Conservation (phyloP, 129 eudicot species). For the Mikania micrantha region DNA sequence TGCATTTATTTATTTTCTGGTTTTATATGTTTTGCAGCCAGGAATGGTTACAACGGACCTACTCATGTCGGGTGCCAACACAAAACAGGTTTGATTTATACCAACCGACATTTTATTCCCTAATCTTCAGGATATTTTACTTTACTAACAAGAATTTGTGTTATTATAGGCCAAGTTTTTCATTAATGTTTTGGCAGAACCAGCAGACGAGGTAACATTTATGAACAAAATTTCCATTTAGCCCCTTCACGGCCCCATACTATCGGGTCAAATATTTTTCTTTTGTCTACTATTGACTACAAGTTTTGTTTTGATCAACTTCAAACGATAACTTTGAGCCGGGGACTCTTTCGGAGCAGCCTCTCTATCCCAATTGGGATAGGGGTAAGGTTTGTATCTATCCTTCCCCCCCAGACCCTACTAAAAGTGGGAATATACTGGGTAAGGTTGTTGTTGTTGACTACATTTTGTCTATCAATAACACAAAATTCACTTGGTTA, state of each 20-base stretch:
- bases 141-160: background rate
- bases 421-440: too few relatives aligned
- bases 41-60: constrained; percentile 99
- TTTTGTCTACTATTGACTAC: background rate
- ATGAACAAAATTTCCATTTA: background rate
- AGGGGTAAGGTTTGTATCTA: too few relatives aligned
- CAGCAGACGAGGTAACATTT: constrained; percentile 81
- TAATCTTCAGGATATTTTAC: constrained; percentile 1
- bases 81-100: constrained; percentile 64
- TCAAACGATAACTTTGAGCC: too few relatives aligned
- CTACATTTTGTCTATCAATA: background rate
- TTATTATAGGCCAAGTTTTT: constrained; percentile 91
- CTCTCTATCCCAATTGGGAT: too few relatives aligned
- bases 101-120: background rate
- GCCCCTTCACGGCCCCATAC: background rate
- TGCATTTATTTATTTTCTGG: background rate
- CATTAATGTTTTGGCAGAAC: constrained; percentile 96
- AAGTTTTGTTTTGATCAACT: too few relatives aligned
- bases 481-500: background rate
- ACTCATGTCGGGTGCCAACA: constrained; percentile 94
- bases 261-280: background rate
- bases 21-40: constrained; percentile 50
- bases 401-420: too few relatives aligned
- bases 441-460: too few relatives aligned
- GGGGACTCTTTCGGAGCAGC: too few relatives aligned